Conservation (phyloP, 352 stramenopile species). For the Pythium apleroticum region DNA sequence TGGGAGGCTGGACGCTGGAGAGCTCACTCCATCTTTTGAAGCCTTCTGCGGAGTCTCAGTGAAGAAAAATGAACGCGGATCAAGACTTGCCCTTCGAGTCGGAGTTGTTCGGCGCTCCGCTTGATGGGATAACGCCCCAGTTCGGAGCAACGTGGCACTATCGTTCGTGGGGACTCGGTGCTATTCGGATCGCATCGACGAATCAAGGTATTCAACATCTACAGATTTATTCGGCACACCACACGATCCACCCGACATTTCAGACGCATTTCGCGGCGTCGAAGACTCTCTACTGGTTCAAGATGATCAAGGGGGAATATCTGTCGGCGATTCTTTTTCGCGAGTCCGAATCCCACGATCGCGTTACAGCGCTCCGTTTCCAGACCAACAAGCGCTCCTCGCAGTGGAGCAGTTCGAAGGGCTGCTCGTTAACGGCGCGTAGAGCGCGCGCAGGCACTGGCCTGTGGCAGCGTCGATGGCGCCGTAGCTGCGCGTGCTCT, state of each 20-base stretch:
- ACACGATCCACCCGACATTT: not conserved
- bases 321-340: constrained; percentile 1
- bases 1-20: not conserved
- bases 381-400: constrained; percentile 3
- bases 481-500: constrained; percentile 68
- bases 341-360: not conserved
- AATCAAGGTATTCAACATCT: not conserved
- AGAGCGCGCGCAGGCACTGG: constrained; percentile 54
- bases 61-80: not conserved
- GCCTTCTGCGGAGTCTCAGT: not conserved
- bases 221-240: not conserved
- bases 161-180: not conserved
- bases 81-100: not conserved
- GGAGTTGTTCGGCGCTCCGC: not conserved
- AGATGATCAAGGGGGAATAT: not conserved
- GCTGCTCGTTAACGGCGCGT: constrained; percentile 66
- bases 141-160: not conserved
- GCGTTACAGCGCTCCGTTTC: not conserved
- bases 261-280: not conserved
- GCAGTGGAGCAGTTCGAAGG: constrained; percentile 49
- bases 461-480: constrained; percentile 34
- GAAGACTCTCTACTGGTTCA: not conserved
- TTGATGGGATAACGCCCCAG: not conserved
- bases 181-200: not conserved
- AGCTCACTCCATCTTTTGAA: not conserved